Conservation (phyloP, 441 rosid genomes). For the Erysimum cheiri region DNA sequence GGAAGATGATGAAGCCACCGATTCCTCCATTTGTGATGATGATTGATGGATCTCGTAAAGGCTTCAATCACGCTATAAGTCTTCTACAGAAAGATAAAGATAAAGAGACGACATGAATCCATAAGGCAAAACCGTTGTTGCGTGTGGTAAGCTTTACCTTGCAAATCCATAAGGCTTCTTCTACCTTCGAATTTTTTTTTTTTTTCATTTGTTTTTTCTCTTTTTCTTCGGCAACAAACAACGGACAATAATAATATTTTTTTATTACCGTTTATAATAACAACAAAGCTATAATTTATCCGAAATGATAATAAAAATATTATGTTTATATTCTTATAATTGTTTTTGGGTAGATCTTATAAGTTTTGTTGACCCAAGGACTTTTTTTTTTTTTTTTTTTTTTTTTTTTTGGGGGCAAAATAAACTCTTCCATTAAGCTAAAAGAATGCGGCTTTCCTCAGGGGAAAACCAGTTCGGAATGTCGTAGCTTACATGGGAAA, state of each 20-base stretch:
- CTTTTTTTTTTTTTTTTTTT: no score
- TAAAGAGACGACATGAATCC: conserved; percentile 29
- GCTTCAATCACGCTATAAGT: background rate
- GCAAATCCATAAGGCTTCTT: conserved; percentile 15
- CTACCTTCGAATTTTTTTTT: no score
- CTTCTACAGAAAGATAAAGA: conserved; percentile 13
- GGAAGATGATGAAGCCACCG: conserved; percentile 44
- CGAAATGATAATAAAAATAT: background rate
- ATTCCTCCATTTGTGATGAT: conserved; percentile 32
- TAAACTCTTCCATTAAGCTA: no score
- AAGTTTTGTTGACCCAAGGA: no score
- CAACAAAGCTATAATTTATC: background rate
- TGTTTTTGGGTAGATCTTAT: background rate
- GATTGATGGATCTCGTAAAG: conserved; percentile 28
- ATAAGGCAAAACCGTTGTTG: conserved; percentile 5
- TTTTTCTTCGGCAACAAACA: conserved; percentile 33
- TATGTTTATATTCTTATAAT: background rate
- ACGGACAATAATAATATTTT: background rate
- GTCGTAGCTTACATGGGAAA: no score
- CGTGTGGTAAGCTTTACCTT: conserved; percentile 19
- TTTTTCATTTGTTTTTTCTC: no score
- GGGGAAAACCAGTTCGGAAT: no score
- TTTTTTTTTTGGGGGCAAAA: background rate
- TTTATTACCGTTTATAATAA: background rate
- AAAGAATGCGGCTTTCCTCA: no score